phyloP scores from a whole-genome alignment of 768 basidiomycete species.

The Inosperma sp. region DNA sequence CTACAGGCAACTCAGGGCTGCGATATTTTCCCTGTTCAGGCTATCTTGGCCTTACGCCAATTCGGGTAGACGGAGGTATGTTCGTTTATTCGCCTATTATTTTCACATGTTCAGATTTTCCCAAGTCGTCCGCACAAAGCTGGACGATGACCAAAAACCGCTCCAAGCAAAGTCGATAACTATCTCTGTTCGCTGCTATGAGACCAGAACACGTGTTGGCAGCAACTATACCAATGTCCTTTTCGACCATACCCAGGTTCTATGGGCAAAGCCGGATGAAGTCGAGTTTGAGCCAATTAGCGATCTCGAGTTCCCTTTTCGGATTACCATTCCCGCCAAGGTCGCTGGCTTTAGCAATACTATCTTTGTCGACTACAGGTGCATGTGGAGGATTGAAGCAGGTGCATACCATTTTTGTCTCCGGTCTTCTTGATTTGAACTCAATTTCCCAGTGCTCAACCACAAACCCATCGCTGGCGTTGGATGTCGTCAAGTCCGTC shows the following conservation, averaged over 20 bases:
- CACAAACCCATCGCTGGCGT: constrained; percentile 63
- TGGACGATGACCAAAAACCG: constrained; percentile 66
- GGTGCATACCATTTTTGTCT: constrained; percentile 39
- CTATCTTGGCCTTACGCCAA: constrained; percentile 75
- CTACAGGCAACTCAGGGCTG: constrained; percentile 58
- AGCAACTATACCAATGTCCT: constrained; percentile 57
- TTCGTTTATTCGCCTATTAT: constrained; percentile 10
- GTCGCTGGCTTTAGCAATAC: constrained; percentile 64
- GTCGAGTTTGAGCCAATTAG: constrained; percentile 57
- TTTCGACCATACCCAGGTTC: constrained; percentile 58
- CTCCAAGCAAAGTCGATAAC: constrained; percentile 63
- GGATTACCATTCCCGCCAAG: constrained; percentile 59
- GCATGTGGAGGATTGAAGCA: constrained; percentile 82
- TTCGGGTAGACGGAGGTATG: constrained; percentile 73
- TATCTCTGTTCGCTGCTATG: constrained; percentile 80
- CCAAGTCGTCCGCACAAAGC: constrained; percentile 62
- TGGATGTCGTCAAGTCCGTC: constrained; percentile 62
- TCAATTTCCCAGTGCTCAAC: constrained; percentile 43
- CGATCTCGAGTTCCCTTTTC: constrained; percentile 66
- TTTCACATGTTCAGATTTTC: not conserved
- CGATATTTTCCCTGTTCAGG: constrained; percentile 73
- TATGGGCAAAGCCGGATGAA: constrained; percentile 65
- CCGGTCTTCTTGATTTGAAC: not conserved
- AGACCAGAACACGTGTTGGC: constrained; percentile 62
- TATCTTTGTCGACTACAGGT: constrained; percentile 71